Evolutionary conservation across 352 stramenopile species (phyloP), one percentile per base, ranked within the genome.

Genomic region (Phytophthora meadii): DNA sequence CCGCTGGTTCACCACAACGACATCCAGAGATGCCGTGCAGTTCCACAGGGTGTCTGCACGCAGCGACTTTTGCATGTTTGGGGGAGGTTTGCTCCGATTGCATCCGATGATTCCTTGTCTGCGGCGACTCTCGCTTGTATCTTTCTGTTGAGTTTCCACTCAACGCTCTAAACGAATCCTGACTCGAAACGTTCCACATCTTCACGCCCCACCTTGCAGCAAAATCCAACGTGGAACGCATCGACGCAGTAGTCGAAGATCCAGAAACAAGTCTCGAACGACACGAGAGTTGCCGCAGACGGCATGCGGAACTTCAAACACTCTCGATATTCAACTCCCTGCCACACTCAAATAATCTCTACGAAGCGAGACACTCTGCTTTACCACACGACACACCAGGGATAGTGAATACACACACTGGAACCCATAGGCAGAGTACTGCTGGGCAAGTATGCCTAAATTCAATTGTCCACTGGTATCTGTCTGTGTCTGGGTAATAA

Each of bases 61-160:
- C 87, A 95, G 87, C 87, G 87, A 88, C 87, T 95, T 93, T 93
- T 86, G 87, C 87, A 95, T 95, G 87, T 95, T 95, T 94, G 61
- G 49, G 27, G 48, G 50, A 81, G 53, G 27, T 60, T 62, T 63
- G 65, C 65, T 64, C 39, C 39, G 58, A 77, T 41, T 36, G 45
- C 57, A 55, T 48, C 40, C 51, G 45, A 40, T 17, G 11, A 41
- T 46, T 54, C 48, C 42, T 56, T 50, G 15, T 61, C 54, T 54
- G 41, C 2, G 39, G 41, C 49, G 40, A 69, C 62, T 63, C 49
- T 45, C 39, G 27, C 27, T 30, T 7, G 12, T 22, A 46, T 39
- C 34, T 32, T 39, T 57, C 34, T 25, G 19, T 55, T 53, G 34
- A 28, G 15, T 49, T 34, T 46, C 61, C 37, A 56, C 61, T 58